Percentiles rank a stretch among this genome's conserved stretches.
phyloP scores from a whole-genome alignment of 768 basidiomycete genomes.

The Amanita thiersii region DNA sequence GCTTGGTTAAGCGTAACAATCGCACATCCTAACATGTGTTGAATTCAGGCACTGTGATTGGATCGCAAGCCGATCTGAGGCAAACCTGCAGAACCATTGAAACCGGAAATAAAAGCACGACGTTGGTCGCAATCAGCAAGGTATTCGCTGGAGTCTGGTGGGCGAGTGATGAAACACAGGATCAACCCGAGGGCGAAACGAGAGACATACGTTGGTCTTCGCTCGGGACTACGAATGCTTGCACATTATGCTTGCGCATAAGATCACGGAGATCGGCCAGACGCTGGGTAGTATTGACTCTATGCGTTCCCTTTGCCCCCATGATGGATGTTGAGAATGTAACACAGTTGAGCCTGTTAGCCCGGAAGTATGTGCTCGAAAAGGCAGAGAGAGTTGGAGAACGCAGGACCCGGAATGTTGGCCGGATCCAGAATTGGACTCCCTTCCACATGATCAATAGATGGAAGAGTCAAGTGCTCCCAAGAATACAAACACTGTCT shows the following conservation, averaged over 20 bases:
- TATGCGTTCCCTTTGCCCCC: conserved; percentile 30
- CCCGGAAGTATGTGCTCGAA: too few relatives aligned
- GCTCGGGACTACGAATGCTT: conserved; percentile 78
- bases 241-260: conserved; percentile 54
- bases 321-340: conserved; percentile 14
- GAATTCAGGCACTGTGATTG: not conserved
- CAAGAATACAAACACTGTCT: too few relatives aligned
- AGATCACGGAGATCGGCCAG: conserved; percentile 58
- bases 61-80: not conserved
- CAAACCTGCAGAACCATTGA: conserved; percentile 87
- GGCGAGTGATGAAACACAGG: not conserved
- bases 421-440: conserved; percentile 5
- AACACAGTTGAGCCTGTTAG: not conserved
- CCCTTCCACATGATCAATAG: conserved; percentile 2
- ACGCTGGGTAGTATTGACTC: conserved; percentile 55
- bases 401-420: not conserved
- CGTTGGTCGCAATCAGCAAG: conserved; percentile 77
- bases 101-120: conserved; percentile 86
- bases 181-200: not conserved
- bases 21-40: conserved; percentile 11
- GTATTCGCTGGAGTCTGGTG: conserved; percentile 81
- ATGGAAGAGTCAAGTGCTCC: not conserved
- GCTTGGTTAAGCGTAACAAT: conserved; percentile 31
- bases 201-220: conserved; percentile 81
- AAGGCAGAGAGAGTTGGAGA: not conserved